Percentiles rank a stretch among this genome's conserved stretches.
phyloP scores from a whole-genome alignment of 345 rosid species.

The Fremontodendron californicum region DNA sequence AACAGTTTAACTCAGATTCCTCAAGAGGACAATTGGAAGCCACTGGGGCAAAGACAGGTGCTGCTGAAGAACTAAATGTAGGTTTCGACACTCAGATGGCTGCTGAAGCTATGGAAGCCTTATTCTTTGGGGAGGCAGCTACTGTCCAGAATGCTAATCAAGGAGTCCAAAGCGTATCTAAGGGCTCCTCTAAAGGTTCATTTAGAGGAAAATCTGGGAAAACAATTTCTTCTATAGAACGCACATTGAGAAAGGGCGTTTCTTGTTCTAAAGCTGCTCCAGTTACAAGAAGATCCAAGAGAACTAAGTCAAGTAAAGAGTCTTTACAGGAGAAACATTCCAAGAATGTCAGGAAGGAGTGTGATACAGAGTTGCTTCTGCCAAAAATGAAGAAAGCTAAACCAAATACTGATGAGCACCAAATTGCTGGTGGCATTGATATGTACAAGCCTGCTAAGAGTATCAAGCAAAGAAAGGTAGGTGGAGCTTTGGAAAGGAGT shows the following conservation, averaged over 20 bases:
- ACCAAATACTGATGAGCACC: slow-evolving; percentile 15
- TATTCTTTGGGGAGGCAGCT: slow-evolving; percentile 42
- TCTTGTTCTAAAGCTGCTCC: slow-evolving; percentile 25
- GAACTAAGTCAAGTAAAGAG: slow-evolving; percentile 16
- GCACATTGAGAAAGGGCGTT: slow-evolving; percentile 17
- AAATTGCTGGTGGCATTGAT: slow-evolving; percentile 9
- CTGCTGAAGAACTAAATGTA: slow-evolving; percentile 38
- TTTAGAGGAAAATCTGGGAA: slow-evolving; percentile 26
- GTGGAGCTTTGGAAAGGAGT: slow-evolving; percentile 18
- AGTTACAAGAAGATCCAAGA: slow-evolving; percentile 40
- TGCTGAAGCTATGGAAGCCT: slow-evolving; percentile 90
- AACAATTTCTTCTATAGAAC: slow-evolving; percentile 15
- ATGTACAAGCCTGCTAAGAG: slow-evolving; percentile 8
- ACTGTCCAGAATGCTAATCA: slow-evolving; percentile 15
- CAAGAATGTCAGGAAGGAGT: slow-evolving; percentile 23
- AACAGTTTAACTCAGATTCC: slow-evolving; percentile 24
- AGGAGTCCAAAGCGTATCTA: slow-evolving; percentile 15
- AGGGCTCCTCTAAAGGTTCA: slow-evolving; percentile 24
- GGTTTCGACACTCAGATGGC: slow-evolving; percentile 91
- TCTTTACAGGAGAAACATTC: slow-evolving; percentile 22
- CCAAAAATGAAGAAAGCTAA: slow-evolving; percentile 41
- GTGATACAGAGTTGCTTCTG: slow-evolving; percentile 24
- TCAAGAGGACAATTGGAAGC: slow-evolving; percentile 29
- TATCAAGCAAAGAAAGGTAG: slow-evolving; percentile 18
- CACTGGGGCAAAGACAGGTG: slow-evolving; percentile 22